phyloP scores from a whole-genome alignment of 768 basidiomycete species.

The Mycena indigotica region DNA sequence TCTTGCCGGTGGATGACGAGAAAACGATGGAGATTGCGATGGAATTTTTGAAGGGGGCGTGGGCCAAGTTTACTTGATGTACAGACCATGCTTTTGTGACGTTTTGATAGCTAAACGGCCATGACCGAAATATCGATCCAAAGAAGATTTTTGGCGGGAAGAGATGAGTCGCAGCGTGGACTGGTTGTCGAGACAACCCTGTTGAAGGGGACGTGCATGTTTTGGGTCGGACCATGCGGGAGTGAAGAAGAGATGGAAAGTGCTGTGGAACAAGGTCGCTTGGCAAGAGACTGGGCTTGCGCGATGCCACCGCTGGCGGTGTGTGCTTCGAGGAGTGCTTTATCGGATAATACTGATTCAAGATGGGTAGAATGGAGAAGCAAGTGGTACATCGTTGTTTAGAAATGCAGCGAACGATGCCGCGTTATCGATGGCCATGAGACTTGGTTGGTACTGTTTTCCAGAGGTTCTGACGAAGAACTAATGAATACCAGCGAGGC shows the following conservation, averaged over 20 bases:
- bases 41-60: conserved; percentile 13
- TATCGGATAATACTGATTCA: background rate
- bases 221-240: conserved; percentile 75
- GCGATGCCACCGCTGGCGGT: conserved; percentile 66
- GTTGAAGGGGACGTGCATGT: conserved; percentile 75
- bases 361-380: conserved; percentile 21
- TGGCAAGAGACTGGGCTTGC: conserved; percentile 80
- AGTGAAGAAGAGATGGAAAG: conserved; percentile 47
- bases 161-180: conserved; percentile 54
- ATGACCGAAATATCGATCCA: conserved; percentile 42
- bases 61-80: conserved; percentile 3
- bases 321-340: conserved; percentile 20
- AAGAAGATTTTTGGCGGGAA: conserved; percentile 51
- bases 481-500: conserved; percentile 48
- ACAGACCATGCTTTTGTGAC: background rate
- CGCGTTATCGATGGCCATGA: conserved; percentile 74
- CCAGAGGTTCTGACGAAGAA: background rate
- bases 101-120: background rate
- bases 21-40: conserved; percentile 9
- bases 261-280: conserved; percentile 54
- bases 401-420: conserved; percentile 62
- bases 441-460: conserved; percentile 60
- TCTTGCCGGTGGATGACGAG: conserved; percentile 18
- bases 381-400: conserved; percentile 65
- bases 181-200: conserved; percentile 68